Conservation (phyloP, 2,329 filamentous ascomycete species). For the Pseudocercospora musae region DNA sequence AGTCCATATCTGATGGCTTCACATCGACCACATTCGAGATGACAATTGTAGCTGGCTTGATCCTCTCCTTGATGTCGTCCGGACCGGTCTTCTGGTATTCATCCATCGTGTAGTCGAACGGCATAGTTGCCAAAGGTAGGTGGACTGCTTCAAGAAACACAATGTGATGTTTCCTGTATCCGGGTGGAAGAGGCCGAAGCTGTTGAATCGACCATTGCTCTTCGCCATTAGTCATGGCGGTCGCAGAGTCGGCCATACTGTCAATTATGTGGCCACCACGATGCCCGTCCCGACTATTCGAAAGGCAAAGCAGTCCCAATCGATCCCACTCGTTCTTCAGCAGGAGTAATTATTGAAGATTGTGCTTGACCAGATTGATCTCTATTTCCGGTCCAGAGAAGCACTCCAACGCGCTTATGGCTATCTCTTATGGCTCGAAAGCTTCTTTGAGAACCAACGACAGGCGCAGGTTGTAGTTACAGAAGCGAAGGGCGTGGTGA, state of each 20-base stretch:
- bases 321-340: too few relatives aligned
- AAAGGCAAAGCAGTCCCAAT: too few relatives aligned
- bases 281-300: background rate
- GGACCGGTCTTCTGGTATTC: constrained; percentile 30
- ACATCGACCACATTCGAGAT: constrained; percentile 22
- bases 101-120: constrained; percentile 22
- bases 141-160: constrained; percentile 23
- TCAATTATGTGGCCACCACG: background rate
- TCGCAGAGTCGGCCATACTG: background rate
- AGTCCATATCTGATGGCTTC: constrained; percentile 22
- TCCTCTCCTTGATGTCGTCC: constrained; percentile 21
- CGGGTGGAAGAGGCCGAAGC: constrained; percentile 17
- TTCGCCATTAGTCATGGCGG: background rate
- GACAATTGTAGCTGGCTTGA: constrained; percentile 22
- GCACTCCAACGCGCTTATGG: background rate
- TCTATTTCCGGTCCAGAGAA: too few relatives aligned
- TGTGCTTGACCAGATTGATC: too few relatives aligned
- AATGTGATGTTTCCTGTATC: constrained; percentile 23
- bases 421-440: background rate
- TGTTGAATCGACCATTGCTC: constrained; percentile 14
- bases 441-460: background rate
- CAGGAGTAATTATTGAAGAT: too few relatives aligned
- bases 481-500: background rate
- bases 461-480: background rate
- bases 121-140: constrained; percentile 16